Conservation (phyloP, 176 grass and related monocot genomes). For the Carex pumila region DNA sequence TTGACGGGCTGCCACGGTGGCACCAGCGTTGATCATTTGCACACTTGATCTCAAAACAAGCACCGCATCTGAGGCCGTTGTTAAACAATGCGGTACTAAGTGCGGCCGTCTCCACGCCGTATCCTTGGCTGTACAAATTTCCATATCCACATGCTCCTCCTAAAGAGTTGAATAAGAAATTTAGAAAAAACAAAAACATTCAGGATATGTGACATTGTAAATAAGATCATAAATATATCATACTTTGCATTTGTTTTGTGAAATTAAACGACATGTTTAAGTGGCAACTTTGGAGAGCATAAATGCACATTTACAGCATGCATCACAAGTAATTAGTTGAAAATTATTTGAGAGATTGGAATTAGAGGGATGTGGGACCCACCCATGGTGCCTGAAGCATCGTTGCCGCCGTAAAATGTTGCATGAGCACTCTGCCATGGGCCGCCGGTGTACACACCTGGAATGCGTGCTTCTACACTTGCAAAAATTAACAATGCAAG, state of each 20-base stretch:
- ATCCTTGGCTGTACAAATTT: conserved; percentile 49
- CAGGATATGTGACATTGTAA: neutral
- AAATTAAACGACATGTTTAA: neutral
- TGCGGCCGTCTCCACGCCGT: conserved; percentile 46
- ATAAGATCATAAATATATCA: neutral
- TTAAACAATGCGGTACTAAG: conserved; percentile 50
- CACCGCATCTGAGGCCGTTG: conserved; percentile 40
- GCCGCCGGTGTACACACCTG: conserved; percentile 24
- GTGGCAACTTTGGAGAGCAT: neutral
- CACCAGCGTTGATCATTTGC: conserved; percentile 32
- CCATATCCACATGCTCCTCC: conserved; percentile 57
- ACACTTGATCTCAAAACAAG: conserved; percentile 51
- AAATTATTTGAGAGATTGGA: neutral
- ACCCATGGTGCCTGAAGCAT: conserved; percentile 56
- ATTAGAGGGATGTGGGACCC: neutral
- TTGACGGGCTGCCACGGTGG: conserved; percentile 29
- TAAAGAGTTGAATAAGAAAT: neutral
- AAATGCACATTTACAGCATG: neutral
- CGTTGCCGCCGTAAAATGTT: conserved; percentile 46
- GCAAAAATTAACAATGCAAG: conserved; percentile 8
- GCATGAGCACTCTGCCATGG: conserved; percentile 42
- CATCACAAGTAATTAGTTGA: neutral
- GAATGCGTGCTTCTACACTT: conserved; percentile 25
- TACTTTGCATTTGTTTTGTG: neutral
- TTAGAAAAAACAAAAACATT: neutral